phyloP scores from a whole-genome alignment of 306 rosid genomes.

The Spatholobus suberectus region DNA sequence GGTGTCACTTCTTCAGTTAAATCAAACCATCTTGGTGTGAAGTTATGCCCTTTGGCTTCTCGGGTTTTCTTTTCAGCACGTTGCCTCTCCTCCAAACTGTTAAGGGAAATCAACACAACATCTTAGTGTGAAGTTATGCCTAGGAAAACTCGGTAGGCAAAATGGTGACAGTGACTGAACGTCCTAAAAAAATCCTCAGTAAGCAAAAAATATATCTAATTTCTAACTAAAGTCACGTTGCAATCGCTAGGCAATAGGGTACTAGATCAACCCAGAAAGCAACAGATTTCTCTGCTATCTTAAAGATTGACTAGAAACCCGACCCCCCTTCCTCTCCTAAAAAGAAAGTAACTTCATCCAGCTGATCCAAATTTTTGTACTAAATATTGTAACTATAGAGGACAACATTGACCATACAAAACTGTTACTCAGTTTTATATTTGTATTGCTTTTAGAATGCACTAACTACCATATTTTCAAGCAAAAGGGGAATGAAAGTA shows the following conservation, averaged over 20 bases:
- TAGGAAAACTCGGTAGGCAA: not conserved
- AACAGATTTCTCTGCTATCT: not conserved
- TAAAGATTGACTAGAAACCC: not conserved
- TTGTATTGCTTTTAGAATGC: slow-evolving; percentile 28
- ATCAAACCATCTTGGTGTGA: slow-evolving; percentile 84
- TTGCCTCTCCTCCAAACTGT: slow-evolving; percentile 95
- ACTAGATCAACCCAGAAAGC: not conserved
- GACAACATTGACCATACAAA: not conserved
- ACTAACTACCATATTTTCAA: not conserved
- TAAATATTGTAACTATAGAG: not conserved
- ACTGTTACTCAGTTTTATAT: slow-evolving; percentile 16
- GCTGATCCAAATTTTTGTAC: not conserved
- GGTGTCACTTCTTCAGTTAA: slow-evolving; percentile 72
- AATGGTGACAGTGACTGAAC: slow-evolving; percentile 11
- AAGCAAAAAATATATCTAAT: not conserved
- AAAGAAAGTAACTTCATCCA: not conserved
- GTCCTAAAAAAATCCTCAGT: not conserved
- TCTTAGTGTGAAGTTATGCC: slow-evolving; percentile 53
- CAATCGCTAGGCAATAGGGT: not conserved
- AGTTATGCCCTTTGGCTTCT: slow-evolving; percentile 64
- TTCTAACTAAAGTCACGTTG: not conserved
- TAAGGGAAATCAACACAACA: slow-evolving; percentile 57
- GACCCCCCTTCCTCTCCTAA: not conserved
- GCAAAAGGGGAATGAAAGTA: slow-evolving; percentile 20
- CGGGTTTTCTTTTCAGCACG: slow-evolving; percentile 83